Evolutionary conservation across 371 early-diverging fungal genomes (phyloP), one percentile per base, ranked within the genome.

Genomic region (Encephalitozoon cuniculi): DNA sequence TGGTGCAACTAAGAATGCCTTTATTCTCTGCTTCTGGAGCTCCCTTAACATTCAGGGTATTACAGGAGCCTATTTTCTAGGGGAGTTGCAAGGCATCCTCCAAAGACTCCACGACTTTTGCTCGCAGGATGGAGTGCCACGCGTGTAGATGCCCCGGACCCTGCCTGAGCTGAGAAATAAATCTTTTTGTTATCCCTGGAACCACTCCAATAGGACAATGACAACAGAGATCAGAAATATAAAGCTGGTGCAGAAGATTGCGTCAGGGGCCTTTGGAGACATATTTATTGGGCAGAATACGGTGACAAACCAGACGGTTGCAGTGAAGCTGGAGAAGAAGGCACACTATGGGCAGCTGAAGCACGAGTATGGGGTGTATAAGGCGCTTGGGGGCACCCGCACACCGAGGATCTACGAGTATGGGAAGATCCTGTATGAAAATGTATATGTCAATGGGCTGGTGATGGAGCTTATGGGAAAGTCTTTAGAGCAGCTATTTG

Each of bases 391-490:
- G 59, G 82, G 84, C 34, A 72, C 55, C 25, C 71, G 49, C 1
- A 77, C 65, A n/a, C 86, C 85, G 15, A 52, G 66, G 34, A 82
- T 87, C n/a, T 78, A 86, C 43, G 83, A 79, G 18, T 78, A 79
- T 65, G 88, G 88, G n/a, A 80, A 84, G 37, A 74, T 86, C 3
- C 51, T 70, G n/a, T 69, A 79, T 15, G 53, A 69, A 18, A 55
- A 80, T 79, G 43, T 68, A 76, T 32, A 73, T 43, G 85, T 85
- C 54, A 84, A 81, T 68, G 87, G 85, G 69, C 40, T 90, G 74
- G 93, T 96, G n/a, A 91, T 99, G 80, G 99, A 99, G 85, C 89
- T 97, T 34, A 89, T 99, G 37, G 99, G 99, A 44, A 94, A 94
- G 26, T 91, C 92, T 68, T 87, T 99, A 73, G 97, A 98, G 83